Evolutionary conservation across 2,329 filamentous ascomycete genomes (phyloP).

Genomic region (Colletotrichum paranaense): DNA sequence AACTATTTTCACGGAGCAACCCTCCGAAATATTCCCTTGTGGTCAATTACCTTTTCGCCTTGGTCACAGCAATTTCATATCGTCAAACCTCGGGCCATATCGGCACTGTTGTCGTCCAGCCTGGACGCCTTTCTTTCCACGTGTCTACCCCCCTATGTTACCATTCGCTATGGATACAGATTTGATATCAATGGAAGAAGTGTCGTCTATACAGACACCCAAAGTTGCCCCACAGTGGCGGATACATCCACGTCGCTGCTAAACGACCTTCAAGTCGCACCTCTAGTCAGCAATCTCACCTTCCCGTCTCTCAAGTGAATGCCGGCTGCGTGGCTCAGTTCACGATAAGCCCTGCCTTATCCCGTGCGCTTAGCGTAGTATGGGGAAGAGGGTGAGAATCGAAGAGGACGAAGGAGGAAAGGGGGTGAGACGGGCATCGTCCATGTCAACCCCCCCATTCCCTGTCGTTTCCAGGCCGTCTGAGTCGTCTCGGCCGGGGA

Average conservation of each 20-base stretch:
- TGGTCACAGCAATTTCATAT: not conserved
- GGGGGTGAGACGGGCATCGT: constrained; percentile 30
- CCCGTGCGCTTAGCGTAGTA: constrained; percentile 29
- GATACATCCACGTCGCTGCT: not conserved
- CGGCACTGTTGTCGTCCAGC: not conserved
- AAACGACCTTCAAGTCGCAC: not conserved
- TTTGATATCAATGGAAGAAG: not conserved
- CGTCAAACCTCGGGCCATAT: not conserved
- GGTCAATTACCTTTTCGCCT: not conserved
- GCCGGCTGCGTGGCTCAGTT: constrained; percentile 5
- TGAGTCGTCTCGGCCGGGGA: constrained; percentile 23
- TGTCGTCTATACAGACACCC: not conserved
- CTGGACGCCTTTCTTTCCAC: not conserved
- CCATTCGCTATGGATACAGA: not conserved
- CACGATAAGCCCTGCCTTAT: constrained; percentile 24
- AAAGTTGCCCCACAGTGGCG: constrained; percentile 9
- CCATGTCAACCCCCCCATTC: constrained; percentile 21
- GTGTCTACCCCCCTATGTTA: not conserved
- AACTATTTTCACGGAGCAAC: constrained; percentile 4
- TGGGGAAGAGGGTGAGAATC: not conserved
- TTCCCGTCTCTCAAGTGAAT: not conserved
- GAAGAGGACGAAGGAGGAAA: not conserved
- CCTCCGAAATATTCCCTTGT: constrained; percentile 30
- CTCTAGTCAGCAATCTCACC: not conserved
- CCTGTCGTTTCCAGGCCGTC: constrained; percentile 16